Percentiles rank a stretch among this genome's conserved stretches.
phyloP scores from a whole-genome alignment of 1,284 basidiomycete species.

The Sphaerobolus stellatus region DNA sequence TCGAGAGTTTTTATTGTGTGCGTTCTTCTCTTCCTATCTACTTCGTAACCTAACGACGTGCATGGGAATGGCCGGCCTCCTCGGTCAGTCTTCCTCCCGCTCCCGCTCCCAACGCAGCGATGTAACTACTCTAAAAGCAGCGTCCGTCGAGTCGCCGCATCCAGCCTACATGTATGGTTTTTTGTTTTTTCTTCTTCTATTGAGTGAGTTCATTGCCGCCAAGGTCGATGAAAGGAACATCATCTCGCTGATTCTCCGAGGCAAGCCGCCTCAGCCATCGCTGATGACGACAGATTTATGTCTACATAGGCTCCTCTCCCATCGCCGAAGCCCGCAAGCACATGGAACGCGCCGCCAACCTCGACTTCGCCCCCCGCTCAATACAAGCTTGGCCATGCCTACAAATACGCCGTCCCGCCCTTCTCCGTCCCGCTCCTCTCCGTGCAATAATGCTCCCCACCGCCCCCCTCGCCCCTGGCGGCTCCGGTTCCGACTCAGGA shows the following conservation, averaged over 20 bases:
- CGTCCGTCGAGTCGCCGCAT: conserved; percentile 76
- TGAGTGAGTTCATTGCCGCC: conserved; percentile 63
- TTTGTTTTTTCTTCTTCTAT: no score
- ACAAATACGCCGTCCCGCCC: conserved; percentile 86
- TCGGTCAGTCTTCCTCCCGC: conserved; percentile 82
- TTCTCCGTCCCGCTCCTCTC: conserved; percentile 85
- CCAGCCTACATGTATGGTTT: conserved; percentile 86
- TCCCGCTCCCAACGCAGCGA: conserved; percentile 53
- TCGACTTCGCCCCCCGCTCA: conserved; percentile 82
- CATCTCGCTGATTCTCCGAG: conserved; percentile 47
- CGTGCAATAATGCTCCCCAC: conserved; percentile 90
- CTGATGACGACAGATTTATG: not conserved
- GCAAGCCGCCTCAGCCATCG: conserved; percentile 28
- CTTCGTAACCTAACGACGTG: conserved; percentile 8
- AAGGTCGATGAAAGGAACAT: conserved; percentile 56
- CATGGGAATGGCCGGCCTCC: conserved; percentile 87
- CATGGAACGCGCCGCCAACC: conserved; percentile 81
- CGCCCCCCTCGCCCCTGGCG: conserved; percentile 43
- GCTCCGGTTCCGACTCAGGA: not conserved
- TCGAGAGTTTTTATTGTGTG: conserved; percentile 79
- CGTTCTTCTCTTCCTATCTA: conserved; percentile 31
- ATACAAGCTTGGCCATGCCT: conserved; percentile 93
- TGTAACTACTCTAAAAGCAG: conserved; percentile 79
- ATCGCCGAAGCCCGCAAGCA: conserved; percentile 53
- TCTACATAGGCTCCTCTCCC: conserved; percentile 16